phyloP scores from a whole-genome alignment of 257 asterid species.

The Anisodus tanguticus region DNA sequence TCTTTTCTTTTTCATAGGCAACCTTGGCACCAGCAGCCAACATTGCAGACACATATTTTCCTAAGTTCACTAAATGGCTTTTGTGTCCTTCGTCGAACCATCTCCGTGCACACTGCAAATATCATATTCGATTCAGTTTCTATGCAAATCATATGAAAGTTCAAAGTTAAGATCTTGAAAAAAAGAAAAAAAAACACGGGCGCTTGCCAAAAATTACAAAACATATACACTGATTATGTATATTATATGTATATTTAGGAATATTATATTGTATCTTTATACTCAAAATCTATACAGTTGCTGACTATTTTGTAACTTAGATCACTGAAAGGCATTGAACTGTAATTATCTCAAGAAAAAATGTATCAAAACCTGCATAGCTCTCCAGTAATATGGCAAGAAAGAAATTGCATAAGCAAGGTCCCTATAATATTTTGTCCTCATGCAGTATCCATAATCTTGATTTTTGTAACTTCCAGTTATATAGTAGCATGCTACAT shows the following conservation, averaged over 20 bases:
- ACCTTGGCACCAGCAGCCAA: slow-evolving; percentile 94
- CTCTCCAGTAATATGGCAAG: slow-evolving; percentile 95
- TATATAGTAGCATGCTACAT: slow-evolving; percentile 80
- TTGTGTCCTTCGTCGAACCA: slow-evolving; percentile 96
- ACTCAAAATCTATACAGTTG: too few species aligned
- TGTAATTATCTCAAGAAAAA: background rate
- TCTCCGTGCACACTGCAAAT: slow-evolving; percentile 81
- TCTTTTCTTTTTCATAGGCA: slow-evolving; percentile 81
- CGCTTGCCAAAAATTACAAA: too few species aligned
- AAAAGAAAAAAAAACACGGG: too few species aligned
- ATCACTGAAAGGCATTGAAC: too few species aligned
- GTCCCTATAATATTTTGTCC: slow-evolving; percentile 73
- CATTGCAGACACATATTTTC: slow-evolving; percentile 96
- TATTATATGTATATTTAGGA: too few species aligned
- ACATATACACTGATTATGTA: too few species aligned
- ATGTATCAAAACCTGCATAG: slow-evolving; percentile 72
- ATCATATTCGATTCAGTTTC: background rate
- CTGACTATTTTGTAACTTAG: too few species aligned
- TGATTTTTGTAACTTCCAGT: slow-evolving; percentile 87
- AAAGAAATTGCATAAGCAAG: slow-evolving; percentile 92
- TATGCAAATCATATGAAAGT: background rate
- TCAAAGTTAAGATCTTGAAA: background rate
- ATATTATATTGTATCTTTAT: too few species aligned
- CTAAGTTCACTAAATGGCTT: slow-evolving; percentile 77
- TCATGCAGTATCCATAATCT: slow-evolving; percentile 76